Evolutionary conservation across 2,329 filamentous ascomycete species (phyloP).

Genomic region (Penicillium sp.): DNA sequence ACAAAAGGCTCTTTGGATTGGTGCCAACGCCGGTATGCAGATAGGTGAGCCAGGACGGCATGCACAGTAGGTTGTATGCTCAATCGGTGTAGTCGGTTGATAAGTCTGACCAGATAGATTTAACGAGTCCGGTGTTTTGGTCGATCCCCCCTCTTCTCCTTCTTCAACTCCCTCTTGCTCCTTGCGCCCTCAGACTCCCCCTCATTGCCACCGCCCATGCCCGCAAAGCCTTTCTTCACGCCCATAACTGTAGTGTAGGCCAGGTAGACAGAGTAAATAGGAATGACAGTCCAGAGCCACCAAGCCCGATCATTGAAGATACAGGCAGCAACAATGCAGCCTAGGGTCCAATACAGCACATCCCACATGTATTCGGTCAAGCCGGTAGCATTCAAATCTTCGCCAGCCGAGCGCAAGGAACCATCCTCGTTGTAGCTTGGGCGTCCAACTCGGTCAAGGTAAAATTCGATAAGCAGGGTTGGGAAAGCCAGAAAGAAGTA

Average conservation of each 20-base stretch:
- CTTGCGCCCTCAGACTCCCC: slow-evolving; percentile 26
- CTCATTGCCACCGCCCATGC: slow-evolving; percentile 39
- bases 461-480: slow-evolving; percentile 75
- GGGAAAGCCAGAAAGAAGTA: slow-evolving; percentile 75
- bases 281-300: slow-evolving; percentile 60
- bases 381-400: slow-evolving; percentile 83
- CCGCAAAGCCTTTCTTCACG: slow-evolving; percentile 46
- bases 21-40: background rate
- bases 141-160: slow-evolving; percentile 51
- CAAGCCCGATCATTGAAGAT: slow-evolving; percentile 79
- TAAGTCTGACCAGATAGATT: background rate
- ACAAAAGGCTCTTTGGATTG: background rate
- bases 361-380: slow-evolving; percentile 99
- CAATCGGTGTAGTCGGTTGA: background rate
- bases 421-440: slow-evolving; percentile 68
- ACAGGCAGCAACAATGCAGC: slow-evolving; percentile 68
- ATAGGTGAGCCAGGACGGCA: background rate
- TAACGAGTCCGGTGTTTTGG: slow-evolving; percentile 10
- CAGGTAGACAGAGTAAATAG: slow-evolving; percentile 49
- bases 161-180: slow-evolving; percentile 56
- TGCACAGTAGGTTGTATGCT: background rate
- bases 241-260: slow-evolving; percentile 49
- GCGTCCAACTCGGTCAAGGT: slow-evolving; percentile 80
- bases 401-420: slow-evolving; percentile 73
- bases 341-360: slow-evolving; percentile 91